These are phyloP conservation scores for Cystobasidium pallidum DNA, from an alignment of 1,284 basidiomycete genomes.

Conservation along the genomic window DNA sequence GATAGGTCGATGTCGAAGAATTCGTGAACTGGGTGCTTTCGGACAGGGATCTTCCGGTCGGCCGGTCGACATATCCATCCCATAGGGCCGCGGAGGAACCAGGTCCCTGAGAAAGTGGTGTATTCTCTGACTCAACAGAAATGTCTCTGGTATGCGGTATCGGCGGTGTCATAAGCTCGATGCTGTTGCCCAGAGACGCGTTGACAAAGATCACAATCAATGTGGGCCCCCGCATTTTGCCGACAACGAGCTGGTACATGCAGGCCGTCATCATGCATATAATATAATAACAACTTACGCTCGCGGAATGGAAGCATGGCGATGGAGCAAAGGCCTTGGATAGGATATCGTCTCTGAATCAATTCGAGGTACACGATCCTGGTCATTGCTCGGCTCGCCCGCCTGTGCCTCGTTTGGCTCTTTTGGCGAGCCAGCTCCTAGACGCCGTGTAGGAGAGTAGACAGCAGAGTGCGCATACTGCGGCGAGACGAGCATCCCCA, in stretches of 20 bases:
- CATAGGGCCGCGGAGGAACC: not conserved
- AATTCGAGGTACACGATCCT: no score
- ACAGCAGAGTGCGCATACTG: not conserved
- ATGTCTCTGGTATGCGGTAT: not conserved
- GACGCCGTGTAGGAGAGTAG: not conserved
- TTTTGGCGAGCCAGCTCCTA: not conserved
- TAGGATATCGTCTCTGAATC: no score
- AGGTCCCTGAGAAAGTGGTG: not conserved
- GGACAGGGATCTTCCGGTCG: constrained; percentile 13
- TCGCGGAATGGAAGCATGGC: not conserved
- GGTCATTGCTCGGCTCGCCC: not conserved
- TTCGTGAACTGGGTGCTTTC: constrained; percentile 9
- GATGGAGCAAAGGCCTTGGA: not conserved
- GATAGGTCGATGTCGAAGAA: constrained; percentile 14
- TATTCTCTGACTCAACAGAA: not conserved
- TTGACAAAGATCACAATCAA: not conserved
- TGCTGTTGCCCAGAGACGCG: not conserved
- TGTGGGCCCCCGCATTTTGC: not conserved
- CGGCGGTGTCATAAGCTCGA: not conserved
- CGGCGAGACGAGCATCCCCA: constrained; percentile 5
- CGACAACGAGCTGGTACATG: not conserved
- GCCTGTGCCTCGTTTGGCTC: not conserved
- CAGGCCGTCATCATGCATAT: not conserved
- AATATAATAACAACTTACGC: not conserved
- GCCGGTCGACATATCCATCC: not conserved